phyloP scores from a whole-genome alignment of 345 rosid genomes.

The Pseudoturritis turrita region DNA sequence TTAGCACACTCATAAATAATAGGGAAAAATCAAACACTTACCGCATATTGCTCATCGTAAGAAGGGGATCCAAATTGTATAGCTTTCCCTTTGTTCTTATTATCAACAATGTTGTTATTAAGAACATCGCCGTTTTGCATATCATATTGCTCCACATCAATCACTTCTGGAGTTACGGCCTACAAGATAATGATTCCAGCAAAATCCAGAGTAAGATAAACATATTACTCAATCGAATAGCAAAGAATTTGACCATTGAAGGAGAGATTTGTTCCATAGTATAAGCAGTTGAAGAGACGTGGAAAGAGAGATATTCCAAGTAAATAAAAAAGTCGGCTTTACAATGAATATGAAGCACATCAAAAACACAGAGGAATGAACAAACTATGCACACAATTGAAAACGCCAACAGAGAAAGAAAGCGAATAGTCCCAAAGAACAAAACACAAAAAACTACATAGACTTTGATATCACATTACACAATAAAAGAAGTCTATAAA shows the following conservation, averaged over 20 bases:
- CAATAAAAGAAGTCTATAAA: background rate
- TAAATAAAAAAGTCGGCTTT: background rate
- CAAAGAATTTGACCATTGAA: background rate
- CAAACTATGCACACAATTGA: background rate
- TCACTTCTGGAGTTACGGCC: slow-evolving; percentile 47
- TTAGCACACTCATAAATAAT: background rate
- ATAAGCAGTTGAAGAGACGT: background rate
- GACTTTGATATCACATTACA: background rate
- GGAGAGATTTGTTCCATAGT: background rate
- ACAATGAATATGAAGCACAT: background rate
- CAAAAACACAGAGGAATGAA: background rate
- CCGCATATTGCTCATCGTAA: background rate
- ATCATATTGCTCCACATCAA: slow-evolving; percentile 57
- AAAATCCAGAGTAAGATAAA: background rate
- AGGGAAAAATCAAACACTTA: background rate
- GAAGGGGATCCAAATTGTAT: slow-evolving; percentile 28
- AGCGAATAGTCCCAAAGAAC: background rate
- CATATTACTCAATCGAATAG: background rate
- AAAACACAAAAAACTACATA: background rate
- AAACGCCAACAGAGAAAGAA: background rate
- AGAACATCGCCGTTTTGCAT: slow-evolving; percentile 37
- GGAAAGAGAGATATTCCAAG: background rate
- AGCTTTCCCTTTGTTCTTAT: slow-evolving; percentile 62
- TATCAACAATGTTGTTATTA: slow-evolving; percentile 35
- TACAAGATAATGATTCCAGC: slow-evolving; percentile 22